Conservation (phyloP, 2,329 filamentous ascomycete species). For the Nothopassalora personata region DNA sequence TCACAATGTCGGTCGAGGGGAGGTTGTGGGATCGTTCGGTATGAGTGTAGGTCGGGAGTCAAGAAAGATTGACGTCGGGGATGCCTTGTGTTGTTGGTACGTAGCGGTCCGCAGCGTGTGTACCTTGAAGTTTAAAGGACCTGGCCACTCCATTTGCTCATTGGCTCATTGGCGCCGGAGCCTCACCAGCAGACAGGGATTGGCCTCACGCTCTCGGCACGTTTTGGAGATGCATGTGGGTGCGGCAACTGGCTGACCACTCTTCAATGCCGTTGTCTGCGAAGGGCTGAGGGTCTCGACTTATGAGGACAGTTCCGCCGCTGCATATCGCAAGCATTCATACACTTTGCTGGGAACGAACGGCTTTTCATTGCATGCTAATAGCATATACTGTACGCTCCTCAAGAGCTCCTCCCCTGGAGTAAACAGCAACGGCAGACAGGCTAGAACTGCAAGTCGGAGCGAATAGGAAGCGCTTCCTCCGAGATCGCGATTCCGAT, state of each 20-base stretch:
- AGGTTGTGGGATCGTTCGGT: neutral
- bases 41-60: neutral
- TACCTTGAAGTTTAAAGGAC: neutral
- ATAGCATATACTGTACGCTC: neutral
- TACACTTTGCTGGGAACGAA: neutral
- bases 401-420: neutral
- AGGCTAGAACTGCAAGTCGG: neutral
- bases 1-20: neutral
- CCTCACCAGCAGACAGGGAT: neutral
- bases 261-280: neutral
- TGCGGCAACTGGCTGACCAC: neutral
- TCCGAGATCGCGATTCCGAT: neutral
- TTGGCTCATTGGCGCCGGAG: neutral
- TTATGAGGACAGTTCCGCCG: neutral
- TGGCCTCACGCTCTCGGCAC: neutral
- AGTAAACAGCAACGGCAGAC: neutral
- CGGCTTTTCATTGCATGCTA: neutral
- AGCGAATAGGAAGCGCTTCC: neutral
- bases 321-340: neutral
- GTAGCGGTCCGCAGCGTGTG: neutral
- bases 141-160: neutral
- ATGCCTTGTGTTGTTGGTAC: neutral
- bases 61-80: neutral
- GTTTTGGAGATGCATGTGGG: neutral
- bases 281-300: neutral